phyloP scores from a whole-genome alignment of 305 asterid species.

The Nicotiana rustica region DNA sequence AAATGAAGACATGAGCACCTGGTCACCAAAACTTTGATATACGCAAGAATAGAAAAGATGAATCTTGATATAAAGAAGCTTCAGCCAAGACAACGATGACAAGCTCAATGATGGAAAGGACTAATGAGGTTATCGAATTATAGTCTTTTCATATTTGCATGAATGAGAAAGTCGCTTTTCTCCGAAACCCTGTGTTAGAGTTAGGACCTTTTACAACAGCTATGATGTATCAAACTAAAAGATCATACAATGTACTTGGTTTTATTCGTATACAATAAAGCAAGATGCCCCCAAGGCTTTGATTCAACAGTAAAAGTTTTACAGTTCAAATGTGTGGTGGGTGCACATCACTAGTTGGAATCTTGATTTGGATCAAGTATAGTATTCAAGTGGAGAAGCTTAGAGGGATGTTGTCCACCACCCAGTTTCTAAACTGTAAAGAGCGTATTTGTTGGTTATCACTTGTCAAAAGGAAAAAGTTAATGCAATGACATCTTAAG shows the following conservation, averaged over 20 bases:
- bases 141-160: neutral
- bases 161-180: constrained; percentile 3
- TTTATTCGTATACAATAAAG: neutral
- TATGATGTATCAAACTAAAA: neutral
- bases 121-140: neutral
- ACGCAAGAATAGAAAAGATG: neutral
- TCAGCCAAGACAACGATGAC: neutral
- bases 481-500: neutral
- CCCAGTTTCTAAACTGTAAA: neutral
- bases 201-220: neutral
- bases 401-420: neutral
- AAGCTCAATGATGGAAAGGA: neutral
- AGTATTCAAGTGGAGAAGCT: neutral
- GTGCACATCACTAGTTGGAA: neutral
- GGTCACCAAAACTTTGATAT: neutral
- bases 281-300: neutral
- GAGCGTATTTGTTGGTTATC: neutral
- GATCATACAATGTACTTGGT: neutral
- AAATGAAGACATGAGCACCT: constrained; percentile 42
- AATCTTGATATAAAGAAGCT: neutral
- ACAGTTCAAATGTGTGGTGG: neutral
- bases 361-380: neutral
- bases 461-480: neutral
- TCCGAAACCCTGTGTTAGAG: neutral
- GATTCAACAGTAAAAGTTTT: neutral